Base-by-base conservation (phyloP, 768 basidiomycete species). In the Leccinum olivaceopallidum region DNA sequence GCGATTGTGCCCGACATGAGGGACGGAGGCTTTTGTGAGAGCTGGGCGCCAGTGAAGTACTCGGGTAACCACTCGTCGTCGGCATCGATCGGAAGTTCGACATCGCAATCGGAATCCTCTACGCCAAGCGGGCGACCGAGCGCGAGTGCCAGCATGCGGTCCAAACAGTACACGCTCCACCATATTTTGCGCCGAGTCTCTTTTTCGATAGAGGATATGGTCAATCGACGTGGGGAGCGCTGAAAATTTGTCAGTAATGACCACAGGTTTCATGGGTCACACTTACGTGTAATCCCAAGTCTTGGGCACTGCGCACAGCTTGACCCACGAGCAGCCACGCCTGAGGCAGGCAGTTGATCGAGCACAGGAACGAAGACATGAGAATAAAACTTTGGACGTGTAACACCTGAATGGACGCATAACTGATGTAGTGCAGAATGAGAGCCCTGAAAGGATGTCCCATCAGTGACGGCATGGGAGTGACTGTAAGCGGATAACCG, bases 241-340 rank as follows among this genome's bases (percentile, higher is more conserved):
- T 95, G 65, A 42, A 20, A 47, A 49, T 54, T 54, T 58, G 65
- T 70, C 58, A 71, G 63, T 37, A 62, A 63, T 26, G 20, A 49
- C 60, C 58, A 34, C 39, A 22, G 49, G 36, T 56, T 55, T 56
- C 22, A 59, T 24, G 36, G 37, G n/a, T 18, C 26, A 60, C 53
- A 72, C 92, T 80, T 77, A 95, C 93, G 77, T 95, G 94, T 66
- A 96, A 82, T 50, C 94, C 94, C 47, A 95, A 80, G 77, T 96
- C 94, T 73, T 95, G 94, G 4, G 90, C 94, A 60, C 86, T 86
- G 60, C 94, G 86, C 52, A 96, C 85, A 24, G 92, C 94, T 73
- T 95, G 94, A 48, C 94, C 94, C 57, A 94, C 85, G 59, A 95
- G 81, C 63, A 95, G 84, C 94, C 94, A 96, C 32, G 94, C 92